Evolutionary conservation across 148 eudicot species (phyloP).

Genomic region (Rhododendron simsii): DNA sequence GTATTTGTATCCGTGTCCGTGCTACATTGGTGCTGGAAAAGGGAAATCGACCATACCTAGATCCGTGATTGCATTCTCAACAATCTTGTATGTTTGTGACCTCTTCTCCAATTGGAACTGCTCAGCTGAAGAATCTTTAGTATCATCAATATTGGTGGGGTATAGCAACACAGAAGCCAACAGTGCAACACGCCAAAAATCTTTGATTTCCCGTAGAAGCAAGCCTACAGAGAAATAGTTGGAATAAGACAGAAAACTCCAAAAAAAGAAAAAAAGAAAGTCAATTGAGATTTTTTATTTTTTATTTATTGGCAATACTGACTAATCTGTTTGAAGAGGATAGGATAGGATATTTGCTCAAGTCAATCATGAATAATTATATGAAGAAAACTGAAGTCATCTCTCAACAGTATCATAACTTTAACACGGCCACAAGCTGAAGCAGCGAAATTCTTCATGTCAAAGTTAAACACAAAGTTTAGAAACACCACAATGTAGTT

Average conservation of each 20-base stretch:
- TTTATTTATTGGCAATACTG: background rate
- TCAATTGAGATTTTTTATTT: background rate
- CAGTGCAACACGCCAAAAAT: constrained; percentile 77
- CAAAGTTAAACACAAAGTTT: background rate
- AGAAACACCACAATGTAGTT: background rate
- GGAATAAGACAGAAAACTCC: background rate
- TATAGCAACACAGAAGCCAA: constrained; percentile 54
- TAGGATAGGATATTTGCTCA: background rate
- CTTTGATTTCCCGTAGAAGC: constrained; percentile 83
- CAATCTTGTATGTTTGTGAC: constrained; percentile 33
- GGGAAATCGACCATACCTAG: constrained; percentile 35
- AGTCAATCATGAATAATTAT: background rate
- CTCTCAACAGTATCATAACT: background rate
- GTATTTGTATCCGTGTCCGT: no score
- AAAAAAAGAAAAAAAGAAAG: background rate
- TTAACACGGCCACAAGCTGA: background rate
- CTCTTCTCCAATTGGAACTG: constrained; percentile 42
- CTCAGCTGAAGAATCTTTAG: constrained; percentile 26
- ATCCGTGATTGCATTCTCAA: constrained; percentile 46
- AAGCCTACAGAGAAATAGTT: constrained; percentile 36
- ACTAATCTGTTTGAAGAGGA: background rate
- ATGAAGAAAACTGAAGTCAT: background rate
- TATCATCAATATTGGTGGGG: constrained; percentile 23
- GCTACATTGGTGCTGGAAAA: background rate
- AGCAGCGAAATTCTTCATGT: background rate